These are phyloP conservation scores for sorghum (Sorghum bicolor) DNA, from an alignment of 176 grass and related monocot genomes.

Conservation along the genomic window Sorghum_bicolor_NCBIv3 NC_012872.2:10677001-10677500, in stretches of 20 bases:
- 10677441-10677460: neutral
- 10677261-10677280: slow-evolving; percentile 85
- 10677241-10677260: slow-evolving; percentile 84
- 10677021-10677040: slow-evolving; percentile 9
- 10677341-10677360: slow-evolving; percentile 14
- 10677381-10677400: neutral
- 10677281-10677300: slow-evolving; percentile 87
- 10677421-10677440: neutral
- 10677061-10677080: slow-evolving; percentile 63
- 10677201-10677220: slow-evolving; percentile 27
- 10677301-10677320: slow-evolving; percentile 37
- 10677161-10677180: slow-evolving; percentile 30
- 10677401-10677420: neutral
- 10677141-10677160: slow-evolving; percentile 96
- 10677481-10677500: neutral
- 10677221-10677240: slow-evolving; percentile 58
- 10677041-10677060: slow-evolving; percentile 13
- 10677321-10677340: slow-evolving; percentile 1
- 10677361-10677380: neutral
- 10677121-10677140: slow-evolving; percentile 95
- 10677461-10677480: neutral
- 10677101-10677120: slow-evolving; percentile 97
- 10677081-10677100: slow-evolving; percentile 92
- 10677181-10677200: slow-evolving; percentile 7
- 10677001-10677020: slow-evolving; percentile 10